These are phyloP conservation scores for Plasmodium berghei DNA, from an alignment of 169 alveolate species.

Conservation along the genomic window DNA sequence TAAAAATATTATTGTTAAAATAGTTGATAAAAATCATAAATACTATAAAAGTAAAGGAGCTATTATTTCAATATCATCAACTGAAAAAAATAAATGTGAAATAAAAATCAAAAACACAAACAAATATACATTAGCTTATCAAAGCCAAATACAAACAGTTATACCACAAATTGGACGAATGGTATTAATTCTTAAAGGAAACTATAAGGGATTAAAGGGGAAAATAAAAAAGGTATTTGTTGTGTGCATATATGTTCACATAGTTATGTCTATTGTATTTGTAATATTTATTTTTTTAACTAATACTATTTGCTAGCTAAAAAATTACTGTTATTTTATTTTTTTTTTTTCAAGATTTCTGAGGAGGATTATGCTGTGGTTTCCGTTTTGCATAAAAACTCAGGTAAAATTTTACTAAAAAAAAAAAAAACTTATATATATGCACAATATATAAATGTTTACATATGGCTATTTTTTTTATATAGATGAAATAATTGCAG, in stretches of 20 bases:
- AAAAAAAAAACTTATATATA: background rate
- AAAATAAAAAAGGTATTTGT: slow-evolving; percentile 33
- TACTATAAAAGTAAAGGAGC: slow-evolving; percentile 54
- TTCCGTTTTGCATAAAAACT: slow-evolving; percentile 21
- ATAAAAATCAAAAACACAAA: slow-evolving; percentile 25
- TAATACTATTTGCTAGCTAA: no score
- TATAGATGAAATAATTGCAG: slow-evolving; percentile 32
- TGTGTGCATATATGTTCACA: background rate
- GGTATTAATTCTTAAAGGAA: slow-evolving; percentile 36
- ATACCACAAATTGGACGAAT: slow-evolving; percentile 62
- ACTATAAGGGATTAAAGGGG: slow-evolving; percentile 33
- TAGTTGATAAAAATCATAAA: slow-evolving; percentile 58
- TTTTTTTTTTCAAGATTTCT: slow-evolving; percentile 19
- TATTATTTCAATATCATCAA: slow-evolving; percentile 10
- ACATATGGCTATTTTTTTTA: background rate
- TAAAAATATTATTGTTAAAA: slow-evolving; percentile 57
- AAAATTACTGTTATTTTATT: background rate
- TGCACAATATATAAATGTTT: background rate
- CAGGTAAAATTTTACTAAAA: slow-evolving; percentile 14
- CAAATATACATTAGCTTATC: slow-evolving; percentile 21
- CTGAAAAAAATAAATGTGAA: slow-evolving; percentile 59
- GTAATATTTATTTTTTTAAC: background rate
- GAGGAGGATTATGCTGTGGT: slow-evolving; percentile 44
- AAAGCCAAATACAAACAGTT: slow-evolving; percentile 64
- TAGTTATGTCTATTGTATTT: background rate